Evolutionary conservation across 768 basidiomycete genomes (phyloP).

Genomic region (Fistulinella prunicolor): DNA sequence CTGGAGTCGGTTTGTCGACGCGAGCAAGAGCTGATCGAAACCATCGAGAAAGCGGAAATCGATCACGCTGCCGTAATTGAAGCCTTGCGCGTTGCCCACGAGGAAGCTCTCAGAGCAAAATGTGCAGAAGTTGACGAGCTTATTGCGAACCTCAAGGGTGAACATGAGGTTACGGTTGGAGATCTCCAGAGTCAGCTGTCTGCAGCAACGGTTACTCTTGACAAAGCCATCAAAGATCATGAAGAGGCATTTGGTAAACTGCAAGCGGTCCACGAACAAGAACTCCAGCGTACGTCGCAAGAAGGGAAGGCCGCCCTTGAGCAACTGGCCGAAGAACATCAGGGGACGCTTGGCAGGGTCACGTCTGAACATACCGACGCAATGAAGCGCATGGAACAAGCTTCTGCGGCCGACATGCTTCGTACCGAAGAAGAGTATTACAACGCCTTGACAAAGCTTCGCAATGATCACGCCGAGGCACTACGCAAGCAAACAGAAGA

Average conservation of each 20-base stretch:
- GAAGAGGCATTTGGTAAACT: constrained; percentile 59
- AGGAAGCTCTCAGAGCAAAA: constrained; percentile 41
- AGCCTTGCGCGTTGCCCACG: constrained; percentile 43
- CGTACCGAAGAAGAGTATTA: constrained; percentile 81
- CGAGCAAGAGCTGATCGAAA: constrained; percentile 52
- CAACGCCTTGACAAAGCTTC: constrained; percentile 73
- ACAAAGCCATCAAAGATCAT: constrained; percentile 54
- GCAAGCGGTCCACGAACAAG: constrained; percentile 49
- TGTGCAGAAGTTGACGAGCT: constrained; percentile 41
- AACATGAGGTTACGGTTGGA: constrained; percentile 42
- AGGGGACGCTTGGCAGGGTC: constrained; percentile 45
- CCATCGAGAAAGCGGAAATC: constrained; percentile 48
- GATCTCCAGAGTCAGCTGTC: constrained; percentile 45
- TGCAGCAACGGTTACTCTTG: constrained; percentile 39
- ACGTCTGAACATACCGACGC: constrained; percentile 51
- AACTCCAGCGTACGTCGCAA: constrained; percentile 49
- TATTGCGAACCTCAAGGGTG: constrained; percentile 46
- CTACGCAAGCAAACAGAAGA: constrained; percentile 62
- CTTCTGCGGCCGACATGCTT: constrained; percentile 53
- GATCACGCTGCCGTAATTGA: constrained; percentile 50
- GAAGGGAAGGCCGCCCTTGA: constrained; percentile 53
- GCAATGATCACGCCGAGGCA: constrained; percentile 64
- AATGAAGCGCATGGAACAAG: constrained; percentile 61
- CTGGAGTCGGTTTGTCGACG: constrained; percentile 56
- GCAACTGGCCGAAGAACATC: constrained; percentile 52